These are phyloP conservation scores for Tolypocladium amazonense DNA, from an alignment of 2,329 filamentous ascomycete genomes.

Conservation along the genomic window DNA sequence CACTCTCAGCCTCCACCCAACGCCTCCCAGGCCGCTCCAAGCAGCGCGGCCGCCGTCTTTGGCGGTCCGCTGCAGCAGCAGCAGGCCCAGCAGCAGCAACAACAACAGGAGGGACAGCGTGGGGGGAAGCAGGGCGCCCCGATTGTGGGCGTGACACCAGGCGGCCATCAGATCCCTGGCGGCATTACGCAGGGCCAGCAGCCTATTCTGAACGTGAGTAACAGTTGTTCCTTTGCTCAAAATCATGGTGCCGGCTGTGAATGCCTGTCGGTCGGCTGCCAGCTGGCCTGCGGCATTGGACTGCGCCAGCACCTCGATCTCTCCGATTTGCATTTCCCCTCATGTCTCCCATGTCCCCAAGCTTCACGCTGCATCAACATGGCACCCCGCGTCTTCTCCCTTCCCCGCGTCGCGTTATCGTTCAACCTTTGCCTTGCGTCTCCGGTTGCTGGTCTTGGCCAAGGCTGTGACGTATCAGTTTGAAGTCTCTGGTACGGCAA, in stretches of 20 bases:
- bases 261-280: constrained; percentile 1
- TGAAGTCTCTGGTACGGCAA: background rate
- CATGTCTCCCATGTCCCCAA: background rate
- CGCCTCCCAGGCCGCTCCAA: constrained; percentile 45
- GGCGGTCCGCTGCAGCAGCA: constrained; percentile 53
- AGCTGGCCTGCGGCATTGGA: background rate
- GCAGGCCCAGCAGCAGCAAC: constrained; percentile 25
- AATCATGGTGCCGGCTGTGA: background rate
- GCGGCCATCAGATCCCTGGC: constrained; percentile 25
- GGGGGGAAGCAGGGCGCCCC: constrained; percentile 32
- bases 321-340: background rate
- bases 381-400: background rate
- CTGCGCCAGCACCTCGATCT: background rate
- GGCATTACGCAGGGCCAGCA: constrained; percentile 31
- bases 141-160: constrained; percentile 34
- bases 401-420: background rate
- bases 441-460: background rate
- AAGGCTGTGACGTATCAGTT: background rate
- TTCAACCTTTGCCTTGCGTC: background rate
- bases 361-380: background rate
- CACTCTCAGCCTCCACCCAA: constrained; percentile 39
- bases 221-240: constrained; percentile 3
- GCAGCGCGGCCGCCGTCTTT: constrained; percentile 54
- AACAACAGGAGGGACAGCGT: constrained; percentile 54
- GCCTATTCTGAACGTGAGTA: constrained; percentile 41